Evolutionary conservation across 2,329 filamentous ascomycete genomes (phyloP).

Genomic region (Whalleya microplaca): DNA sequence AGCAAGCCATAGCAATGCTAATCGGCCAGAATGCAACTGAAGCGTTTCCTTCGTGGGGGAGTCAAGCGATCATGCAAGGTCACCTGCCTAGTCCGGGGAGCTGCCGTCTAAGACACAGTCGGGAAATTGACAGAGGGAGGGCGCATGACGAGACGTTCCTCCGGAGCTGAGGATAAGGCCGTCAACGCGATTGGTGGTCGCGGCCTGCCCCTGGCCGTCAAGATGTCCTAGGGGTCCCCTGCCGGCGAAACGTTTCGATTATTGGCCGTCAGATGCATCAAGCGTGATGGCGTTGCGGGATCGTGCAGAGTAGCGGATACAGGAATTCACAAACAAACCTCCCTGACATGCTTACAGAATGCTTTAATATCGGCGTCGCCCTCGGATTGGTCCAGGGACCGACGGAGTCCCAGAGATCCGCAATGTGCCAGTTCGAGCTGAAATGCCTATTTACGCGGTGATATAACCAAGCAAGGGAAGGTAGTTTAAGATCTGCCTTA

Average conservation of each 20-base stretch:
- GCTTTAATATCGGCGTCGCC: not conserved
- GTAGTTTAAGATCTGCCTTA: not conserved
- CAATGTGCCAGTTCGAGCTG: not conserved
- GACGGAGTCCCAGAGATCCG: not conserved
- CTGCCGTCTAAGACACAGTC: not conserved
- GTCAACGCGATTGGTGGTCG: conserved; percentile 11
- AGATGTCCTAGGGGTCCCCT: not conserved
- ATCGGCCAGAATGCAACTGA: conserved; percentile 1
- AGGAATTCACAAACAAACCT: not conserved
- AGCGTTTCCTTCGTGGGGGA: conserved; percentile 6
- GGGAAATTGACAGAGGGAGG: conserved; percentile 1
- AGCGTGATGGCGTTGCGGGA: not conserved
- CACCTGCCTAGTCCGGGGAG: conserved; percentile 19
- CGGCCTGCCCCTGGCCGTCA: not conserved
- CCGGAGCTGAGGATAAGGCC: conserved; percentile 17
- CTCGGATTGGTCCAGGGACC: not conserved
- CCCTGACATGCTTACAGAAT: not conserved
- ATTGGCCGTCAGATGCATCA: not conserved
- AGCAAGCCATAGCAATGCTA: not conserved
- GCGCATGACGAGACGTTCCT: conserved; percentile 5
- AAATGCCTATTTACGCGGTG: not conserved
- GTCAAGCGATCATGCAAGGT: conserved; percentile 10
- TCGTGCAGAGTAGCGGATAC: not conserved
- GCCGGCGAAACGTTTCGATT: conserved; percentile 22
- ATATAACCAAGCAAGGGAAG: not conserved